Conservation (phyloP, 140 eudicot genomes). For the Flaveria floridana region DNA sequence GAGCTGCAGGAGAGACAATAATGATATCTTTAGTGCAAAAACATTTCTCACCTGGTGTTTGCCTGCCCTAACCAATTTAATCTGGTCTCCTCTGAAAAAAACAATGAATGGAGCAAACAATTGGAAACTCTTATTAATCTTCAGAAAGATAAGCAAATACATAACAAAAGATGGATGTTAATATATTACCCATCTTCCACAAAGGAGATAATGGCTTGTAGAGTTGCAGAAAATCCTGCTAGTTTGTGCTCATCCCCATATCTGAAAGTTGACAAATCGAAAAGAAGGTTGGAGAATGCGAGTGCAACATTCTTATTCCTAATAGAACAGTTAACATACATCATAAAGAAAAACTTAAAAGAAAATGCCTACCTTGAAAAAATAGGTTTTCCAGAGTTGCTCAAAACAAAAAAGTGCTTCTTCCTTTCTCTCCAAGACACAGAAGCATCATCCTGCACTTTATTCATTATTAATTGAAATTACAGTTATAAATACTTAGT, state of each 20-base stretch:
- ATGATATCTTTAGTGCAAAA: neutral
- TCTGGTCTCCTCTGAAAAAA: constrained; percentile 72
- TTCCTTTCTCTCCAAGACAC: constrained; percentile 94
- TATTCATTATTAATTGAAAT: constrained; percentile 24
- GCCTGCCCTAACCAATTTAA: constrained; percentile 84
- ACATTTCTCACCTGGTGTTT: constrained; percentile 53
- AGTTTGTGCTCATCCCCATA: constrained; percentile 94
- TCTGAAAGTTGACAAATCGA: constrained; percentile 38
- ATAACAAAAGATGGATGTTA: constrained; percentile 1
- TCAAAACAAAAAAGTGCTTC: constrained; percentile 81
- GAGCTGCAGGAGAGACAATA: neutral
- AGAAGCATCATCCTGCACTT: constrained; percentile 91
- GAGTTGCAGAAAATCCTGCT: constrained; percentile 97
- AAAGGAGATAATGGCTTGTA: constrained; percentile 95
- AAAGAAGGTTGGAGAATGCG: neutral
- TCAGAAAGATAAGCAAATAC: neutral
- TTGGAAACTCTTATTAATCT: neutral
- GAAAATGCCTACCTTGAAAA: constrained; percentile 62
- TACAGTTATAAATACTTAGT: neutral
- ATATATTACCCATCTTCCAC: constrained; percentile 83
- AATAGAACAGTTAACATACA: neutral
- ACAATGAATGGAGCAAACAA: constrained; percentile 26
- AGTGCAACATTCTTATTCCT: neutral
- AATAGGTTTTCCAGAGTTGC: constrained; percentile 95
- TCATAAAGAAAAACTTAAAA: constrained; percentile 10